phyloP scores from a whole-genome alignment of 257 asterid species.

The Nicotiana otophora region DNA sequence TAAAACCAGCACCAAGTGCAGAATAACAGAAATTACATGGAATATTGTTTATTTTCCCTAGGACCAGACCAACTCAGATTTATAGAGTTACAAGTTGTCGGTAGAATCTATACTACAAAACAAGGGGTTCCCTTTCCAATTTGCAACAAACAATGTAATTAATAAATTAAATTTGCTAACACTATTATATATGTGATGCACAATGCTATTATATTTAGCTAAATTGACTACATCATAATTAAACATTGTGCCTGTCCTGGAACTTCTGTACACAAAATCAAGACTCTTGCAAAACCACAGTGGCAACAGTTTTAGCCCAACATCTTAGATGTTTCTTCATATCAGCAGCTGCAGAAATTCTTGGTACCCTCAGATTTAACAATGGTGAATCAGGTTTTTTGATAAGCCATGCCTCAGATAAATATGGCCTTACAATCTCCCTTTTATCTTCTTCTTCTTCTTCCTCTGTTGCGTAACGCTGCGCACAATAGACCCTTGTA shows the following conservation, averaged over 20 bases:
- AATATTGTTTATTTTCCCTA: neutral
- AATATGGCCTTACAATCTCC: conserved; percentile 35
- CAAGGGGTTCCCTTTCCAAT: neutral
- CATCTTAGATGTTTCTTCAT: conserved; percentile 60
- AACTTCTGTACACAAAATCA: neutral
- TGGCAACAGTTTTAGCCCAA: conserved; percentile 67
- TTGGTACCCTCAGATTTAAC: conserved; percentile 35
- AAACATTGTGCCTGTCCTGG: neutral
- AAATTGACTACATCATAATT: neutral
- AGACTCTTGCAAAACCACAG: conserved; percentile 37
- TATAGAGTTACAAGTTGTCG: conserved; percentile 4
- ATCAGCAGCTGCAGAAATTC: conserved; percentile 31
- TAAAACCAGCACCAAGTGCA: neutral
- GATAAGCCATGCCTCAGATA: conserved; percentile 58
- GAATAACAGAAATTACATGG: neutral
- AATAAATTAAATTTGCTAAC: neutral
- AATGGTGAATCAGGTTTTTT: conserved; percentile 43
- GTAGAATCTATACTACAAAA: neutral
- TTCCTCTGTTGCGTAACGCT: neutral
- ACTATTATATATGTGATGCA: neutral
- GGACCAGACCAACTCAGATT: conserved; percentile 7
- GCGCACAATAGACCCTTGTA: too few relatives aligned
- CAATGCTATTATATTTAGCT: neutral
- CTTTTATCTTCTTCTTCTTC: too few relatives aligned
- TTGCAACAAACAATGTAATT: neutral